A percentile compares a stretch with the other conserved stretches of the same genome.
Conservation (phyloP, 2,329 filamentous ascomycete species). For the Penicillium sp. region DNA sequence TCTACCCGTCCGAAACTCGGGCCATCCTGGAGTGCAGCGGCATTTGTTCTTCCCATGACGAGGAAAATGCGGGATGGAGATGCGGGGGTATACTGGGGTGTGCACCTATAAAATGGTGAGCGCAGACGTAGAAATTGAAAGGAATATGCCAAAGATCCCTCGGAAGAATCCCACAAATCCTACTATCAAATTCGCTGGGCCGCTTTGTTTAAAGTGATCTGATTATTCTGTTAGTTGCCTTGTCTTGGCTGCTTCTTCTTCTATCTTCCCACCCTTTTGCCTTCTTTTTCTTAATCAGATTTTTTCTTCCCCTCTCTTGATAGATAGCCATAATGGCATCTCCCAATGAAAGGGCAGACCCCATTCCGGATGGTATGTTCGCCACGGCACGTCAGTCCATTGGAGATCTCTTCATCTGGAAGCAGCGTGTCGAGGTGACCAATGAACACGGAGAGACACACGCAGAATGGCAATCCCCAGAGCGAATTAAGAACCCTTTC, state of each 20-base stretch:
- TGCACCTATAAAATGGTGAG: conserved; percentile 13
- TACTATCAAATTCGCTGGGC: neutral
- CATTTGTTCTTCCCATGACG: conserved; percentile 1
- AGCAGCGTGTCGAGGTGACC: conserved; percentile 62
- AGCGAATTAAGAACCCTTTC: conserved; percentile 67
- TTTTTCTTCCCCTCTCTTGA: neutral
- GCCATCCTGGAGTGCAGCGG: conserved; percentile 5
- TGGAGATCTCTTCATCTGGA: conserved; percentile 68
- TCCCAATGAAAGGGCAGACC: conserved; percentile 57
- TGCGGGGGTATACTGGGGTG: conserved; percentile 8
- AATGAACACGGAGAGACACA: conserved; percentile 59
- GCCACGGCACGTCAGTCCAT: conserved; percentile 64
- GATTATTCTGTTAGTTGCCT: neutral
- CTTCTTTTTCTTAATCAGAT: neutral
- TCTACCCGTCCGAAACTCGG: conserved; percentile 10
- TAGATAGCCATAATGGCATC: conserved; percentile 1
- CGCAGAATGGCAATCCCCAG: conserved; percentile 66
- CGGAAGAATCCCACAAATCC: neutral
- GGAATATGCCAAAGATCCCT: neutral
- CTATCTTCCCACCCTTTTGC: neutral
- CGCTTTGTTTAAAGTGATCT: neutral
- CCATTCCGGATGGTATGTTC: conserved; percentile 62
- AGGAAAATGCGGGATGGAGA: conserved; percentile 12
- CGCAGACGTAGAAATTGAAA: neutral
- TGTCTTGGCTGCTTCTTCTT: neutral